Conservation (phyloP, 345 rosid species). For the Salix brachista region DNA sequence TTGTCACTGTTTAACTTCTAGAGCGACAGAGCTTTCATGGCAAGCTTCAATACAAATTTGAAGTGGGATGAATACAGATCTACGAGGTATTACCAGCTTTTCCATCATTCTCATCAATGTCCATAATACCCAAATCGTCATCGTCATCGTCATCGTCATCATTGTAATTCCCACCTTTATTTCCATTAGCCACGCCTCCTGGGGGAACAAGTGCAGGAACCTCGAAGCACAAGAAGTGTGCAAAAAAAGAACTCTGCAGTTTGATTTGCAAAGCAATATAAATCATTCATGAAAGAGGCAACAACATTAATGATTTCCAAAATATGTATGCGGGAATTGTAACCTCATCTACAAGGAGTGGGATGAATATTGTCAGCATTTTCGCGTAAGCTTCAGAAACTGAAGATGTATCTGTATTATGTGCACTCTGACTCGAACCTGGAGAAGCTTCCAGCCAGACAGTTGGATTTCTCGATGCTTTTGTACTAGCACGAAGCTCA, state of each 20-base stretch:
- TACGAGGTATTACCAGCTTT: constrained; percentile 54
- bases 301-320: constrained; percentile 10
- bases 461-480: constrained; percentile 88
- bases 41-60: constrained; percentile 8
- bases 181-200: constrained; percentile 64
- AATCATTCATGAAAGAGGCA: constrained; percentile 7
- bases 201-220: constrained; percentile 94
- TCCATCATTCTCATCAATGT: constrained; percentile 74
- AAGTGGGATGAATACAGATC: constrained; percentile 12
- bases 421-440: constrained; percentile 69
- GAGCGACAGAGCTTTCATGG: constrained; percentile 11
- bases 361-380: constrained; percentile 94
- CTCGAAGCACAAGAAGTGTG: constrained; percentile 99
- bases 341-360: constrained; percentile 98
- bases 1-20: constrained; percentile 7
- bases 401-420: constrained; percentile 71
- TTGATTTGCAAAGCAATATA: constrained; percentile 21
- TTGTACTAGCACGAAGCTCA: constrained; percentile 99
- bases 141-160: constrained; percentile 62
- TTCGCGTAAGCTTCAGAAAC: constrained; percentile 97
- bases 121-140: constrained; percentile 96
- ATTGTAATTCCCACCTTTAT: constrained; percentile 34
- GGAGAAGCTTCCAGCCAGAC: constrained; percentile 94
- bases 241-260: constrained; percentile 96
- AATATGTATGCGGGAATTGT: constrained; percentile 16